phyloP scores from a whole-genome alignment of 2,329 filamentous ascomycete species.

The Colletotrichum tofieldiae region DNA sequence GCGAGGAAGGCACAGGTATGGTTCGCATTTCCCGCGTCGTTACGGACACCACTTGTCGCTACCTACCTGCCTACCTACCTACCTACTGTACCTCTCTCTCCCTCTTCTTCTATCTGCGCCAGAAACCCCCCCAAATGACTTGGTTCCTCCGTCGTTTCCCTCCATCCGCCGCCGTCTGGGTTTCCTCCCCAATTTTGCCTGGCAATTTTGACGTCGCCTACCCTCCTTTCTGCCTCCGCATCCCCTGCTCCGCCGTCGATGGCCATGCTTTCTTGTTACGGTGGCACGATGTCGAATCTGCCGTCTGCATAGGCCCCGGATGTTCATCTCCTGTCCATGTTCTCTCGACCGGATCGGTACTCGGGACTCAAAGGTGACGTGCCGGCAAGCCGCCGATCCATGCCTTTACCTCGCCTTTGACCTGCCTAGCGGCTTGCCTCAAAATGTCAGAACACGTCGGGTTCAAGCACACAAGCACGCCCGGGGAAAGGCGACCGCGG shows the following conservation, averaged over 20 bases:
- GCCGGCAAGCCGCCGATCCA: not conserved
- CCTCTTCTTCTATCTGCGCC: not conserved
- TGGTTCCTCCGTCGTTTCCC: not conserved
- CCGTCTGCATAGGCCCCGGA: not conserved
- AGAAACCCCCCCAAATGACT: too few relatives aligned
- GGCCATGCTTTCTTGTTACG: not conserved
- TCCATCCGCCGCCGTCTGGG: conserved; percentile 4
- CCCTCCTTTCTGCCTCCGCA: not conserved
- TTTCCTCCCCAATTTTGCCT: not conserved
- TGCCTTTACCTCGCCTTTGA: not conserved
- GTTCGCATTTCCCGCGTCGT: not conserved
- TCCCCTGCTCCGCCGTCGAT: not conserved
- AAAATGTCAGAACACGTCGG: not conserved
- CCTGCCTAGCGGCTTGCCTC: not conserved
- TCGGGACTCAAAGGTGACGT: not conserved
- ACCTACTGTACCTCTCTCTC: not conserved
- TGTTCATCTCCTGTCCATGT: not conserved
- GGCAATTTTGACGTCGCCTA: conserved; percentile 10
- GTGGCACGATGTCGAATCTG: not conserved
- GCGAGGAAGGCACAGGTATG: conserved; percentile 2
- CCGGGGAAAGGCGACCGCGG: not conserved
- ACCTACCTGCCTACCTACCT: not conserved
- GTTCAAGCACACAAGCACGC: not conserved
- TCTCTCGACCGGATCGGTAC: not conserved
- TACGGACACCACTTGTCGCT: not conserved